These are phyloP conservation scores for Pyrenochaeta sp. DNA, from an alignment of 2,329 filamentous ascomycete species.

Conservation along the genomic window DNA sequence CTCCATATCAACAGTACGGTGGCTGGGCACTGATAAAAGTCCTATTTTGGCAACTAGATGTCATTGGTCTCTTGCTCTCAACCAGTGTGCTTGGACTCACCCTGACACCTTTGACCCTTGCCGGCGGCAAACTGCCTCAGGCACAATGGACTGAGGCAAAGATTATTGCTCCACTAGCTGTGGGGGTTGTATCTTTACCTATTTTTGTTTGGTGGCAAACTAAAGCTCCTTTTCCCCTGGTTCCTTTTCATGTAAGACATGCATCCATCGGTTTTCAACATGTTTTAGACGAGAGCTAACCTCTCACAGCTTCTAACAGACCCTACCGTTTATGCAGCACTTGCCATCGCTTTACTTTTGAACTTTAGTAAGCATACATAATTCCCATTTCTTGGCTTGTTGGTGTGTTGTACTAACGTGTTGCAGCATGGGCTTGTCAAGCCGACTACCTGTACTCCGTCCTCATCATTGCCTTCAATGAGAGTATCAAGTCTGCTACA, in stretches of 20 bases:
- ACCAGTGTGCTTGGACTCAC: slow-evolving; percentile 59
- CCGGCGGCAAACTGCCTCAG: background rate
- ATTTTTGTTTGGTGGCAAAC: slow-evolving; percentile 64
- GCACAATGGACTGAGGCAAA: slow-evolving; percentile 61
- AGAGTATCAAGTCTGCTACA: slow-evolving; percentile 64
- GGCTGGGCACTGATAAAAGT: slow-evolving; percentile 46
- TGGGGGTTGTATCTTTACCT: slow-evolving; percentile 61
- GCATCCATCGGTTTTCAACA: background rate
- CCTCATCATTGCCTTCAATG: slow-evolving; percentile 68
- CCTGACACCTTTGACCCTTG: slow-evolving; percentile 39
- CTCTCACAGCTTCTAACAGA: slow-evolving; percentile 62
- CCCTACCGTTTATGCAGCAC: slow-evolving; percentile 68
- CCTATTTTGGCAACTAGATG: slow-evolving; percentile 66
- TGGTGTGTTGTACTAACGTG: too few species aligned
- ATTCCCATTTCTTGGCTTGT: too few species aligned
- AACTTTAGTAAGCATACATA: slow-evolving; percentile 25
- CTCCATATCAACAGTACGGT: slow-evolving; percentile 56
- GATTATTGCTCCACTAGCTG: slow-evolving; percentile 60
- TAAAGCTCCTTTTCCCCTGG: slow-evolving; percentile 59
- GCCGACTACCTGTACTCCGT: slow-evolving; percentile 72
- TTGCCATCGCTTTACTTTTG: slow-evolving; percentile 61
- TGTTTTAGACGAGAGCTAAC: background rate
- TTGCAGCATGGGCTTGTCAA: slow-evolving; percentile 65
- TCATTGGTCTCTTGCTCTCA: slow-evolving; percentile 58
- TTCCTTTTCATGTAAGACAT: slow-evolving; percentile 62